Evolutionary conservation across 768 basidiomycete species (phyloP).

Genomic region (Leccinum aurantiacum): DNA sequence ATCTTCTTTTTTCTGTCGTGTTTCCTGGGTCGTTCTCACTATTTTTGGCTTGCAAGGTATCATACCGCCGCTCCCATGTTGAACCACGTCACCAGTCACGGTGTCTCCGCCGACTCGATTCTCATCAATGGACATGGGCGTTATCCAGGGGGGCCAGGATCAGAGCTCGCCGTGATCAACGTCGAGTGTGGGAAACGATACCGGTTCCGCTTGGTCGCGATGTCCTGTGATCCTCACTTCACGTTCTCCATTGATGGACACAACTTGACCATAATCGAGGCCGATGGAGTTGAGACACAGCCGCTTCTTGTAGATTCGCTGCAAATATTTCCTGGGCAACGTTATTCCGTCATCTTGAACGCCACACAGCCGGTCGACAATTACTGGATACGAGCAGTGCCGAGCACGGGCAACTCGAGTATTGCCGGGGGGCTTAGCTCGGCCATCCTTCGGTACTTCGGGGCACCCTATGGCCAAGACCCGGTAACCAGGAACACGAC

Average conservation of each 20-base stretch:
- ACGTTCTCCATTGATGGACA: conserved; percentile 49
- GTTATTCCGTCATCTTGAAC: neutral
- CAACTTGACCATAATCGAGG: conserved; percentile 41
- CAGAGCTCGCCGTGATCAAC: conserved; percentile 39
- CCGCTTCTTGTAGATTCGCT: neutral
- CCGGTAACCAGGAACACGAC: neutral
- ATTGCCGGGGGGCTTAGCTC: neutral
- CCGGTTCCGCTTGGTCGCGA: conserved; percentile 48
- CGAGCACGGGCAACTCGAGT: neutral
- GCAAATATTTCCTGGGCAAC: neutral
- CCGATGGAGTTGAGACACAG: conserved; percentile 38
- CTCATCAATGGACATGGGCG: conserved; percentile 35
- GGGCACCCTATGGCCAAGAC: neutral
- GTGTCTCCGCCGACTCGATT: conserved; percentile 22
- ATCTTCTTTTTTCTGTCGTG: neutral
- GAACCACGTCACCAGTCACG: neutral
- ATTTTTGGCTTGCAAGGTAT: neutral
- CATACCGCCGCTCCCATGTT: neutral
- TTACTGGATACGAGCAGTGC: conserved; percentile 52
- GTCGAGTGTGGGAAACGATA: conserved; percentile 41
- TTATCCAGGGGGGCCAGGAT: conserved; percentile 35
- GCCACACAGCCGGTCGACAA: conserved; percentile 43
- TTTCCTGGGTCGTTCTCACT: neutral
- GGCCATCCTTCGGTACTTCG: neutral
- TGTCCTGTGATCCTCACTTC: conserved; percentile 45